Evolutionary conservation across 179 eudicot genomes (phyloP), one percentile per base, ranked within the genome.

Genomic region (Spergularia azorica): DNA sequence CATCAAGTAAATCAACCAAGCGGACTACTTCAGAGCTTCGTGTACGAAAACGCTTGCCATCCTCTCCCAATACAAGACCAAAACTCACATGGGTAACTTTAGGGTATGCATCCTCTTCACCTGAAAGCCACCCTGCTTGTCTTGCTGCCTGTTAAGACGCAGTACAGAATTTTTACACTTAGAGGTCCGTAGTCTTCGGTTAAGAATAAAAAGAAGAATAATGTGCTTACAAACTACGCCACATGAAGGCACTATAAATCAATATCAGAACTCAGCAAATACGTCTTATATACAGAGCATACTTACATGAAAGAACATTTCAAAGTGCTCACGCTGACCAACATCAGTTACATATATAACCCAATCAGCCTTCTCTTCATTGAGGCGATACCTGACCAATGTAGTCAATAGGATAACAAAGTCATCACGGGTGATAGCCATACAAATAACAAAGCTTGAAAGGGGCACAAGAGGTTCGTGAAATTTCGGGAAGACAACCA

Each of bases 321-420:
- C 96, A 86, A 95, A 95, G 76, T 95, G 98, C 79, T 95, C 96
- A 48, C 90, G 85, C 85, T 95, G 98, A 67, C 98, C 98, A 81
- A 93, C 97, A 85, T 95, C 98, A 60, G 98, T 95, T 10, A 92
- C 88, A 82, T 92, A 92, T 18, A 95, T 87, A 48, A 95, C 87
- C 98, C 98, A 92, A 20, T 92, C 90, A 38, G 90, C 98, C 75
- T 91, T 91, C 82, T 95, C 98, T 88, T 91, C 91, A 78, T 93
- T 95, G 52, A 95, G 94, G 63, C 98, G 96, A 80, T 95, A 95
- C 98, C 98, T 95, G 52, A 60, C 68, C 26, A 74, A 75, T 48
- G 60, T 26, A 70, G 60, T 32, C 50, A 76, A 38, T 71, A 58
- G 63, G 58, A 71, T 6, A 41, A 69, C 64, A 52, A 54, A 72